Evolutionary conservation across 176 grass and related monocot genomes (phyloP).

Genomic region (Avena insularis): DNA sequence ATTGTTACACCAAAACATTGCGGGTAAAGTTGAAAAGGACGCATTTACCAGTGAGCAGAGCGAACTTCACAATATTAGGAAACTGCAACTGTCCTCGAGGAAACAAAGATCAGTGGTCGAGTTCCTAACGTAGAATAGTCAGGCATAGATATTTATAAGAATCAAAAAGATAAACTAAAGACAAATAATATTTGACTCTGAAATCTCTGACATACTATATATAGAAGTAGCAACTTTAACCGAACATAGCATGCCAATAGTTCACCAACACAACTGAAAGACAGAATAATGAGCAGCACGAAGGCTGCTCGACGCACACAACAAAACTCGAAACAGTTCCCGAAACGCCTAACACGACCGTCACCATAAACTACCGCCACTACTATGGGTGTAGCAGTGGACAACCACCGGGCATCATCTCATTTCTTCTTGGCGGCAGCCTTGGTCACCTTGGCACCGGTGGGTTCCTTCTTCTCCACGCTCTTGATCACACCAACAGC

Average conservation of each 20-base stretch:
- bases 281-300: not conserved
- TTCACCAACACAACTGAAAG: not conserved
- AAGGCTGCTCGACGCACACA: not conserved
- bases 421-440: slow-evolving; percentile 18
- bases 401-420: not conserved
- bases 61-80: too few relatives aligned
- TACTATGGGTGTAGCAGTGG: not conserved
- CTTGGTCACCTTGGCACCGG: not conserved
- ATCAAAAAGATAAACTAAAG: not conserved
- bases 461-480: slow-evolving; percentile 26
- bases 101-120: too few relatives aligned
- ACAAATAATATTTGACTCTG: not conserved
- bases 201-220: not conserved
- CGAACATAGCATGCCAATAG: not conserved
- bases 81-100: too few relatives aligned
- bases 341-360: not conserved
- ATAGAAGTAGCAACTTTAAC: not conserved
- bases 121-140: too few relatives aligned
- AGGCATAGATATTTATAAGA: too few relatives aligned
- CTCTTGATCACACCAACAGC: slow-evolving; percentile 14
- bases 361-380: not conserved
- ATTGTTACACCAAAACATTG: too few relatives aligned
- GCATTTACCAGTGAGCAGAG: too few relatives aligned
- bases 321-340: not conserved
- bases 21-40: too few relatives aligned